Evolutionary conservation across 1,139 yeast genomes (phyloP), one percentile per base, ranked within the genome.

Genomic region (Groenewaldozyma sp.): DNA sequence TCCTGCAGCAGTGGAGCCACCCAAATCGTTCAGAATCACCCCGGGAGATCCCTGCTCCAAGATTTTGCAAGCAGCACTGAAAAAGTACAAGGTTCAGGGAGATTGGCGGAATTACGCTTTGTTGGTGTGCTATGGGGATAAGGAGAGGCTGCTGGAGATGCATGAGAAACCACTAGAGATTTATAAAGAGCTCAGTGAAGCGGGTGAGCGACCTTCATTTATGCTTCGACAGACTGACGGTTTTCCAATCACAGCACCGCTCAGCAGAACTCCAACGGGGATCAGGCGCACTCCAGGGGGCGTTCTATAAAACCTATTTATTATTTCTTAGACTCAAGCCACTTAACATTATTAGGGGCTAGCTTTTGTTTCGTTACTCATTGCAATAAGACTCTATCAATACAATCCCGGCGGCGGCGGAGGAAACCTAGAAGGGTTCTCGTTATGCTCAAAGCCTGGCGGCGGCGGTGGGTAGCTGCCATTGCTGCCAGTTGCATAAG

Each of bases 1-100:
- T 3, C 33, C 47, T 21, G 31, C 45, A 6, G 40, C 54, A 11
- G 41, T 50, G 11, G 95, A 88, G 53, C 94, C 95, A 0, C 69
- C 87, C 51, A 84, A 86, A 53, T 94, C 86, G 51, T 65, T 88
- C 46, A 67, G 94, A 38, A 95, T 95, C 1, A 81, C 93, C 2
- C 79, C 87, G 19, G 95, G 88, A 45, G 97, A 88, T 55, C 87
- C 96, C 1, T 87, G 96, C 59, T 78, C 82, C 53, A 84, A 83
- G 60, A 82, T 91, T 21, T 64, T 91, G 38, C 95, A 86, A 52
- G 87, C 82, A 31, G 96, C 95, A 3, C 80, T 87, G 82, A 77
- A 79, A 50, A 73, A 94, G 48, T 94, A 88, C 62, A 81, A 78
- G 47, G 72, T 91, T 41, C 74, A 79, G 29, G 81, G 76, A 39